phyloP scores from a whole-genome alignment of 2,329 filamentous ascomycete genomes.

The Magnaporthiopsis poae region DNA sequence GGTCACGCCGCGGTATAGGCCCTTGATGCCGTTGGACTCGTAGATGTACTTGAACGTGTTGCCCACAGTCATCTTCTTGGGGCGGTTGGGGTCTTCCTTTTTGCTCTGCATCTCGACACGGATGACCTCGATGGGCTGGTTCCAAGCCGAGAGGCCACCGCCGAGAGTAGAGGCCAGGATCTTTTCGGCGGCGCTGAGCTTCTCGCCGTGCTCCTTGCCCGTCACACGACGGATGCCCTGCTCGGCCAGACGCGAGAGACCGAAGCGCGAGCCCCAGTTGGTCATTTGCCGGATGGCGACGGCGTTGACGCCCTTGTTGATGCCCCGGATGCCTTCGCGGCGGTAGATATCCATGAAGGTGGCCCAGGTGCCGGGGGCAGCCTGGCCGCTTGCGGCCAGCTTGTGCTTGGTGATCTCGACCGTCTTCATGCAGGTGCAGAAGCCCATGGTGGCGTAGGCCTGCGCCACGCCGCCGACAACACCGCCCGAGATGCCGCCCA shows the following conservation, averaged over 20 bases:
- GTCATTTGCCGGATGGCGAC: slow-evolving; percentile 98
- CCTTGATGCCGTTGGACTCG: slow-evolving; percentile 73
- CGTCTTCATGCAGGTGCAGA: slow-evolving; percentile 99
- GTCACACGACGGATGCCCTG: slow-evolving; percentile 70
- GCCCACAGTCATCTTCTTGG: slow-evolving; percentile 96
- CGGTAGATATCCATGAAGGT: slow-evolving; percentile 98
- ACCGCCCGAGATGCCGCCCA: slow-evolving; percentile 79
- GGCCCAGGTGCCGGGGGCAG: slow-evolving; percentile 80
- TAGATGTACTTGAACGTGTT: slow-evolving; percentile 86
- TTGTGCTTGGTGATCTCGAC: slow-evolving; percentile 99
- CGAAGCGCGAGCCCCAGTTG: slow-evolving; percentile 97
- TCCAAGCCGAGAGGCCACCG: slow-evolving; percentile 94
- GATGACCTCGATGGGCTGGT: slow-evolving; percentile 99
- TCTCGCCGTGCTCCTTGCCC: slow-evolving; percentile 69
- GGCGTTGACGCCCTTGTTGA: slow-evolving; percentile 98
- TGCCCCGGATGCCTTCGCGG: slow-evolving; percentile 83
- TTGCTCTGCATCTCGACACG: slow-evolving; percentile 99
- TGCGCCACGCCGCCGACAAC: slow-evolving; percentile 92
- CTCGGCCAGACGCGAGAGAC: slow-evolving; percentile 84
- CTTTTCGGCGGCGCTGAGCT: slow-evolving; percentile 75
- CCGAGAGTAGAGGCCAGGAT: slow-evolving; percentile 75
- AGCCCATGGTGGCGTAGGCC: slow-evolving; percentile 98
- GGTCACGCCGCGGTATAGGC: slow-evolving; percentile 88
- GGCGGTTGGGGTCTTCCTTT: slow-evolving; percentile 91
- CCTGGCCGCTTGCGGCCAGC: slow-evolving; percentile 70